Percentiles rank a stretch among this genome's conserved stretches.
These are phyloP conservation scores for Gracilaria gracilis DNA, from an alignment of 23 red algal species.

Conservation along the genomic window DNA sequence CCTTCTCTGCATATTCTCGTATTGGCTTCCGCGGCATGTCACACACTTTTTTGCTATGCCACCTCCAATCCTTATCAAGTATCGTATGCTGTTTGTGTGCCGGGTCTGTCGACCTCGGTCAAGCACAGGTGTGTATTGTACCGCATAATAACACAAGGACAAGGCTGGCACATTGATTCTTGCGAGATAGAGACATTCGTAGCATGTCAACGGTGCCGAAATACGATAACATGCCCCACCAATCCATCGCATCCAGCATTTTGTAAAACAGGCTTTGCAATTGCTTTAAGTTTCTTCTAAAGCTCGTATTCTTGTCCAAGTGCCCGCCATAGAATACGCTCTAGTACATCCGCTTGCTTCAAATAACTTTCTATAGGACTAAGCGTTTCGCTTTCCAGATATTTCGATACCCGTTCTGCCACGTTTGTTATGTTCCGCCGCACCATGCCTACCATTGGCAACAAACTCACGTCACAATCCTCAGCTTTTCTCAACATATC, in stretches of 20 bases:
- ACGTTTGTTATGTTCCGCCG: conserved; percentile 12
- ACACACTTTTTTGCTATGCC: not conserved
- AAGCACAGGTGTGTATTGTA: not conserved
- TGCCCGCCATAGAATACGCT: conserved; percentile 35
- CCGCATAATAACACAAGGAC: not conserved
- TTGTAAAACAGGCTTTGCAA: conserved; percentile 27
- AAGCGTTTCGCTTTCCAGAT: conserved; percentile 1
- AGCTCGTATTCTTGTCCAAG: conserved; percentile 61
- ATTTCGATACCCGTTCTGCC: conserved; percentile 4
- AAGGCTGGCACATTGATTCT: not conserved
- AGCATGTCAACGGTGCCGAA: not conserved
- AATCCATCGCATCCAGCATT: conserved; percentile 3
- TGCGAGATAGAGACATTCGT: not conserved
- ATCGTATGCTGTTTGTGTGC: not conserved
- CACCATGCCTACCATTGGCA: conserved; percentile 32
- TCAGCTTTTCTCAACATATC: conserved; percentile 55
- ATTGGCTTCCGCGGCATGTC: conserved; percentile 11
- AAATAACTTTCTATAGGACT: conserved; percentile 25
- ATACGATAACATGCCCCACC: not conserved
- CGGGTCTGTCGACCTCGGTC: not conserved
- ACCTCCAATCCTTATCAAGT: not conserved
- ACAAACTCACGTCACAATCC: conserved; percentile 29
- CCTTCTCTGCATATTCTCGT: not conserved
- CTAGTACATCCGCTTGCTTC: conserved; percentile 18
- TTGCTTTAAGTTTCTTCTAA: not conserved